These are phyloP conservation scores for Suaeda aralocaspica DNA, from an alignment of 148 eudicot genomes.

Conservation along the genomic window DNA sequence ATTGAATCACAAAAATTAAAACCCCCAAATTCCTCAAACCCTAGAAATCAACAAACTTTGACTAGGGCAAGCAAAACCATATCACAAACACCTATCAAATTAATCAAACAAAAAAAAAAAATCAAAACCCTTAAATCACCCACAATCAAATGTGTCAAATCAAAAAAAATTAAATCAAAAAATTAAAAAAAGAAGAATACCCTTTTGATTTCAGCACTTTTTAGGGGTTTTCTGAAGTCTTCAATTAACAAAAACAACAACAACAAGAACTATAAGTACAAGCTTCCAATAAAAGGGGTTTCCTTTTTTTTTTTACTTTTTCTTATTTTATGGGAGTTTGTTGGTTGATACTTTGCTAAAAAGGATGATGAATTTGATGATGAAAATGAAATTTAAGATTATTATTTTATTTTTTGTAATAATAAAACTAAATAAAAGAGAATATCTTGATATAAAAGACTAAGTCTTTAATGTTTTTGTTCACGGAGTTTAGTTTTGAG, in stretches of 20 bases:
- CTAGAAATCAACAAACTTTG: constrained; percentile 9
- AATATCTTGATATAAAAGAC: neutral
- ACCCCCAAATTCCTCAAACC: constrained; percentile 8
- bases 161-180: neutral
- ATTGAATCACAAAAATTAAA: neutral
- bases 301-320: neutral
- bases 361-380: neutral
- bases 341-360: neutral
- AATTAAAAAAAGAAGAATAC: constrained; percentile 6
- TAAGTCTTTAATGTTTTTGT: neutral
- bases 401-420: neutral
- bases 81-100: constrained; percentile 1
- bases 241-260: too few species aligned
- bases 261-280: neutral
- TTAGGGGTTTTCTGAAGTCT: neutral
- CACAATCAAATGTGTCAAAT: neutral
- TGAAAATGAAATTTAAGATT: neutral
- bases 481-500: too few species aligned
- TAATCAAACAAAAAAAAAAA: neutral
- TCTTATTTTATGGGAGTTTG: too few species aligned
- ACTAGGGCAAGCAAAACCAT: neutral
- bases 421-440: neutral
- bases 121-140: constrained; percentile 20
- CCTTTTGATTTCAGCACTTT: constrained; percentile 14
- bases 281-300: constrained; percentile 1